Conservation (phyloP, 768 basidiomycete genomes). For the Hericium coralloides region DNA sequence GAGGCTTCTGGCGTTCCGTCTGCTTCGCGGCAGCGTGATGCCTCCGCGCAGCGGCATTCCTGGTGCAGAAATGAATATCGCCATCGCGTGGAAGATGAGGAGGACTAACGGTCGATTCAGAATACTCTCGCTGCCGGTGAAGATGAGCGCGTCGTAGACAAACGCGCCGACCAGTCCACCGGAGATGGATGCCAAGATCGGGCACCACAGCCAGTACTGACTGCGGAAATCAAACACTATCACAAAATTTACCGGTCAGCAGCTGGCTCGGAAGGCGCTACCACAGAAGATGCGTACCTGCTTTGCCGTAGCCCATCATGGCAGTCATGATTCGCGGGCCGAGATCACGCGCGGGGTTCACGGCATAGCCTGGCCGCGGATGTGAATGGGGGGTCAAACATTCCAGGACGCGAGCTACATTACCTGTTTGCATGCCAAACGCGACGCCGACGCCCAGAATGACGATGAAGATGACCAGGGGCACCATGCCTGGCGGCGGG, state of each 20-base stretch:
- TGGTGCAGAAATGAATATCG: neutral
- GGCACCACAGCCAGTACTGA: conserved; percentile 73
- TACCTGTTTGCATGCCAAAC: conserved; percentile 51
- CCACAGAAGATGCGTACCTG: neutral
- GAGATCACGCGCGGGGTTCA: conserved; percentile 68
- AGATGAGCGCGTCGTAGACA: conserved; percentile 51
- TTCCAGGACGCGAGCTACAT: neutral
- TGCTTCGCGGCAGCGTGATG: neutral
- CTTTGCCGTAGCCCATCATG: conserved; percentile 36
- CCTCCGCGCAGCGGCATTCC: neutral
- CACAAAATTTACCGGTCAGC: neutral
- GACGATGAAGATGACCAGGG: conserved; percentile 34
- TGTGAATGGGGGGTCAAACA: neutral
- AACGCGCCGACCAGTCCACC: conserved; percentile 47
- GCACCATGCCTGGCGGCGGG: conserved; percentile 35
- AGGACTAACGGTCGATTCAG: no score
- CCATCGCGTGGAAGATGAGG: neutral
- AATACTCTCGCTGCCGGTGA: conserved; percentile 9
- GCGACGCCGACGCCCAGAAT: conserved; percentile 48
- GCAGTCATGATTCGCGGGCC: conserved; percentile 61
- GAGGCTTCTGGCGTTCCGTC: neutral
- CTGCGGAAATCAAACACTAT: conserved; percentile 32
- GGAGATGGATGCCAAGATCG: conserved; percentile 47
- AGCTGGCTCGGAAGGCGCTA: neutral
- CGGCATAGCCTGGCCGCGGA: conserved; percentile 36